Evolutionary conservation across 106 monocot genomes (phyloP), one percentile per base, ranked within the genome.

Genomic region (Allium cepa): DNA sequence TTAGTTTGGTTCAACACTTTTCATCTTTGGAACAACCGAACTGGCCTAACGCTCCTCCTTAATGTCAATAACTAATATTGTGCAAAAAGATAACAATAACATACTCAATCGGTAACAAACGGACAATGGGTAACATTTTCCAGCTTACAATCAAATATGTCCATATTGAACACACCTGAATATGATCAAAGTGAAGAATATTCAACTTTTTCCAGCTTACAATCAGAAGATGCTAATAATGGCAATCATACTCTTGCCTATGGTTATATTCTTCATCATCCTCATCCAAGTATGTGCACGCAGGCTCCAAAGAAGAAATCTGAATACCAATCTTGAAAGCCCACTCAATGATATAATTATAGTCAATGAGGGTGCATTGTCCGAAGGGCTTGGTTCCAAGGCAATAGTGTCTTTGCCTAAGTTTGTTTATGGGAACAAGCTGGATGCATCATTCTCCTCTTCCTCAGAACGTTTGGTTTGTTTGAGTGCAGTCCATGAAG

Each of bases 201-300:
- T 22, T 22, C 22, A 22, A 22, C 22, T 22, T 22, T 22, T 22
- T 22, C 22, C 22, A 22, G 22, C 72, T 46, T 72, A 63, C 62
- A 72, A 72, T 53, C 63, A 63, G 8, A 72, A 63, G 50, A 55
- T 72, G 13, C 52, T 72, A 3, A 62, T 72, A 28, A 63, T 63
- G 46, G 63, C 72, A 13, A 53, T 72, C 28, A 55, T 63, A 18
- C 63, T 62, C 72, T 53, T 72, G 16, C 63, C 52, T 53, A 7
- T 63, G 3, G 63, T 63, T 36, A 15, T 63, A 52, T 15, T 72
- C 63, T 72, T 72, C 53, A 63, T 72, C 63, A 46, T 72, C 63
- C 72, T 72, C 63, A 62, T 72, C 63, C 72, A 72, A 51, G 16
- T 51, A 14, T 72, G 63, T 46, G 72, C 62, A 16, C 72, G 72